Evolutionary conservation across 768 basidiomycete species (phyloP).

Genomic region (Coprinopsis sp.): DNA sequence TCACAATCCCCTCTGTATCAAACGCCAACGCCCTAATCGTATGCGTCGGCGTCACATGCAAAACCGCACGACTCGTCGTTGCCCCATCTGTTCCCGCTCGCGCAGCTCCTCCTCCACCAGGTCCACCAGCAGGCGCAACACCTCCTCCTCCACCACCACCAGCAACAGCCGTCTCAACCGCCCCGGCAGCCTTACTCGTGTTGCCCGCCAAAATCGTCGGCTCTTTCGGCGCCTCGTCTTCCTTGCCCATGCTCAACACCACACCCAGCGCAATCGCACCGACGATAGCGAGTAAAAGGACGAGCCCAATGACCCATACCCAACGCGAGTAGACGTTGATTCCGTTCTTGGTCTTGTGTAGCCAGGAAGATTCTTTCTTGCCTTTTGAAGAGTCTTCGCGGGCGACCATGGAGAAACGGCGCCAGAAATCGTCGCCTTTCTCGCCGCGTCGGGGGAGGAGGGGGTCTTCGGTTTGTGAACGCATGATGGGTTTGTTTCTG

Average conservation of each 20-base stretch:
- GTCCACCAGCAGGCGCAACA: conserved; percentile 33
- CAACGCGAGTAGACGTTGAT: conserved; percentile 51
- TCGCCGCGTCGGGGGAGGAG: conserved; percentile 64
- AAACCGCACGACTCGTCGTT: conserved; percentile 22
- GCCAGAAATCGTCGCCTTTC: conserved; percentile 82
- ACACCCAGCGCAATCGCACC: conserved; percentile 57
- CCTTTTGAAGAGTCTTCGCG: conserved; percentile 55
- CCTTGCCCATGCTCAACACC: conserved; percentile 49
- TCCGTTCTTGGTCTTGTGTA: conserved; percentile 56
- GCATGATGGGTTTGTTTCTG: conserved; percentile 53
- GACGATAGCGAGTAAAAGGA: conserved; percentile 49
- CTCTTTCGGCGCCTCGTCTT: conserved; percentile 51
- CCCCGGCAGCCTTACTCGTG: conserved; percentile 3
- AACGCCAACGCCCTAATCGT: too few relatives aligned
- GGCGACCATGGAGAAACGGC: conserved; percentile 79
- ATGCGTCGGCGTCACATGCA: conserved; percentile 57
- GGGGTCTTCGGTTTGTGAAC: conserved; percentile 64
- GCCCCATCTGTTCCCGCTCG: conserved; percentile 16
- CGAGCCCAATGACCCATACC: conserved; percentile 66
- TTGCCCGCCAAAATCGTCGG: conserved; percentile 50
- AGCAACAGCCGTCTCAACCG: conserved; percentile 9
- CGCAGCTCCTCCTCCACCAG: conserved; percentile 16
- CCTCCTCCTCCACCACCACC: conserved; percentile 42
- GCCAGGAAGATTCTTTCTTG: conserved; percentile 60
- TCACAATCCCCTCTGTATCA: too few relatives aligned